Evolutionary conservation across 805 yeast genomes (phyloP), one percentile per base, ranked within the genome.

Genomic region (Barnettozyma vustinii): DNA sequence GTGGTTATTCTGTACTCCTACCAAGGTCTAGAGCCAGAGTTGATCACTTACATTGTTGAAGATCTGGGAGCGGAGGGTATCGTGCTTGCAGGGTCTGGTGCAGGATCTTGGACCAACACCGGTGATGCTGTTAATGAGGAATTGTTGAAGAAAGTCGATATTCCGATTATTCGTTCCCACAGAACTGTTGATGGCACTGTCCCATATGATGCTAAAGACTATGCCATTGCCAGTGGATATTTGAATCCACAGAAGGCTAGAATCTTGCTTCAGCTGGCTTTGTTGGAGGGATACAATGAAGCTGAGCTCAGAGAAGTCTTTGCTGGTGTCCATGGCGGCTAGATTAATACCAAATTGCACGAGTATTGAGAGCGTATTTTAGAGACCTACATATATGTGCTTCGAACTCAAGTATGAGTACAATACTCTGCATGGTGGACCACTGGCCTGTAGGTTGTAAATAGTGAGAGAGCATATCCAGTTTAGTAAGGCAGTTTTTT

Each of bases 141-240:
- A 33, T 63, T 70, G n/a, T 68, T 66, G 19, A 57, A 62, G 18
- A 51, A 62, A 33, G 56, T 68, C 44, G 55, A 64, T 4, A 67
- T 79, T 18, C 87, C 87, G 4, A 69, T 81, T 3, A 69, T 83
- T 1, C 80, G 77, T 56, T 79, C 85, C 19, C 81, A 80, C 57
- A 71, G 88, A 58, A 72, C 86, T 12, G 75, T 75, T 72, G 86
- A 81, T 60, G 88, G 88, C 20, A 74, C 77, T 75, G 83, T 83
- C 18, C 86, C 87, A 3, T 65, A 59, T 6, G 81, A 76, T 5
- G 67, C 67, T 42, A 57, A 66, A 36, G 75, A 74, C 42, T 59
- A 54, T 3, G 65, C 71, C 15, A 69, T 81, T 48, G 82, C 86
- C 0, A 74, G 82, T 37, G 87, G 87, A 2, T 79, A 77, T 56